phyloP scores from a whole-genome alignment of 352 stramenopile species.

The Globisporangium splendens region DNA sequence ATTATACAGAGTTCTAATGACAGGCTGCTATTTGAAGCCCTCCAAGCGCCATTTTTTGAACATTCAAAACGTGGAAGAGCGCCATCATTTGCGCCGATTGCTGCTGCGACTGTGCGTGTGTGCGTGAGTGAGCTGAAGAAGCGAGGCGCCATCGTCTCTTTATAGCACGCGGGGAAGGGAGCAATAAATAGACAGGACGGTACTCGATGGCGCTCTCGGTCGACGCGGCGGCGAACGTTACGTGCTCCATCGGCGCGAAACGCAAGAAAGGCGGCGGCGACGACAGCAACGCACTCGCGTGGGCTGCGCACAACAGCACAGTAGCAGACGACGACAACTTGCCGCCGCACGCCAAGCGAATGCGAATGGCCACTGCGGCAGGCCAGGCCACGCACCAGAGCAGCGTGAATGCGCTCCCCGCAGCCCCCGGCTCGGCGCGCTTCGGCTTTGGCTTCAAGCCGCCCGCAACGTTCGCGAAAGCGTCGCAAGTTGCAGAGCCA shows the following conservation, averaged over 20 bases:
- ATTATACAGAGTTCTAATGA: background rate
- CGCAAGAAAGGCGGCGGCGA: slow-evolving; percentile 9
- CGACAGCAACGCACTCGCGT: background rate
- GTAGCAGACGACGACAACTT: slow-evolving; percentile 6
- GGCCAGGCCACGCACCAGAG: slow-evolving; percentile 7
- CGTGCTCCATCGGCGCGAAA: slow-evolving; percentile 11
- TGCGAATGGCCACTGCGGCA: slow-evolving; percentile 12
- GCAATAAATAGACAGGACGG: slow-evolving; percentile 10
- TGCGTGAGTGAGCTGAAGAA: background rate
- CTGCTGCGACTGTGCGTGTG: too few species aligned
- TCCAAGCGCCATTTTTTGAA: background rate
- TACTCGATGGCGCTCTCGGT: slow-evolving; percentile 6
- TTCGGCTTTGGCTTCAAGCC: slow-evolving; percentile 37
- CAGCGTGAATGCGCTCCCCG: slow-evolving; percentile 5
- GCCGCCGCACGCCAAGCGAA: slow-evolving; percentile 7
- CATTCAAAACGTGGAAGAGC: background rate
- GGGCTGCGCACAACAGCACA: background rate
- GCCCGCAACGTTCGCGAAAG: slow-evolving; percentile 16
- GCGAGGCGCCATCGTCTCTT: too few species aligned
- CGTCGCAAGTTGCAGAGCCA: background rate
- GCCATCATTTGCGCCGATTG: background rate
- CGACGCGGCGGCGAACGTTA: slow-evolving; percentile 3
- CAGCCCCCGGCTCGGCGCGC: slow-evolving; percentile 6
- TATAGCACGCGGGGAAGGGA: background rate
- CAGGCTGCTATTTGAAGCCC: background rate